Evolutionary conservation across 495 filamentous ascomycete species (phyloP), one percentile per base, ranked within the genome.

Genomic region (Trichocladium uniseriatum): DNA sequence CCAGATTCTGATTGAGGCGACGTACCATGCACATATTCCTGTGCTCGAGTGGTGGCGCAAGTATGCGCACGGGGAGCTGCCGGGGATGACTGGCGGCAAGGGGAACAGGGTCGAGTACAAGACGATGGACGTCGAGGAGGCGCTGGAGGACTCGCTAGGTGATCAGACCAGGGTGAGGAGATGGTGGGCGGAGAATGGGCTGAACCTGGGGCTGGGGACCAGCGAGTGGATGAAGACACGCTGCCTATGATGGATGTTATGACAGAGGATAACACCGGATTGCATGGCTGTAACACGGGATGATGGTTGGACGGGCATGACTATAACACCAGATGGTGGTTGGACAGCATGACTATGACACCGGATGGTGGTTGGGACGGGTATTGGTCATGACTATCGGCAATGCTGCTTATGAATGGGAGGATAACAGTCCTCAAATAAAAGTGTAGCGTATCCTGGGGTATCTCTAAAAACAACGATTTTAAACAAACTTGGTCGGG

Each of bases 41-140:
- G 87, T 95, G 24, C 65, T 96, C 13, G 86, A 95, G 60, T 96
- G 89, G 89, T 96, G 90, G 90, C 85, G 84, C 51, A 66, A 69
- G 41, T 86, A 82, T 52, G 83, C 83, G 0, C 74, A 87, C 34
- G 69, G 73, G 8, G 64, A 73, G 53, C 51, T 73, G 18, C 67
- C 66, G 0, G 69, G 58, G 15, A 71, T 71, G 59, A 61, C 65
- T 4, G 67, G 71, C 3, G 48, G 59, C 5, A 65, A 67, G 38
- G 61, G 67, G 6, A 67, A 73, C 29, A 62, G 67, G 42, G 89
- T 95, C 11, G 88, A 95, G 65, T 96, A 94, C 62, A 91, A 90
- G 69, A 94, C 89, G 8, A 94, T 89, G 55, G 88, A 95, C 69
- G 88, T 96, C 53, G 89, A 95, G 63, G 90, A 94, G 67, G 89